These are phyloP conservation scores for Solioccasus polychromus DNA, from an alignment of 768 basidiomycete genomes.

Conservation along the genomic window DNA sequence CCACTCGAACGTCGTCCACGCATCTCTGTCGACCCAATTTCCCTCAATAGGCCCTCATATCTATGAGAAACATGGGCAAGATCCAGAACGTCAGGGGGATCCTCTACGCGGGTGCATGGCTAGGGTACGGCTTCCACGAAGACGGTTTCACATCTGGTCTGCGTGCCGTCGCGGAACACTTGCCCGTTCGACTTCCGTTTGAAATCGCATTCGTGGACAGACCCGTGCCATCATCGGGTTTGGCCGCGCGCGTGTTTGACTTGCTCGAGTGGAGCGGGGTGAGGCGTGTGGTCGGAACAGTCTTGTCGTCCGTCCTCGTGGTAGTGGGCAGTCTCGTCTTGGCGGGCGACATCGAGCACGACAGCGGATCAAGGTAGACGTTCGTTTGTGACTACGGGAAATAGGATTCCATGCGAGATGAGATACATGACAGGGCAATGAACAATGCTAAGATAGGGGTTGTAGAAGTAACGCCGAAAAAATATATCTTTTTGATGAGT, in stretches of 20 bases:
- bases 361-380: background rate
- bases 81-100: constrained; percentile 66
- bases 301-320: constrained; percentile 15
- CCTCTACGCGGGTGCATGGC: constrained; percentile 68
- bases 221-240: constrained; percentile 13
- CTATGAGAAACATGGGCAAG: constrained; percentile 48
- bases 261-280: constrained; percentile 36
- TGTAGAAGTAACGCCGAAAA: background rate
- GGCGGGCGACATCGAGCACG: background rate
- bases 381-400: constrained; percentile 6
- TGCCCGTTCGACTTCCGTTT: constrained; percentile 42
- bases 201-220: constrained; percentile 40
- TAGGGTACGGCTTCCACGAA: constrained; percentile 80
- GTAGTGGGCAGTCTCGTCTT: constrained; percentile 4
- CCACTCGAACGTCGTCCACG: too few relatives aligned
- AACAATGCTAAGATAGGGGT: background rate
- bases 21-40: too few relatives aligned
- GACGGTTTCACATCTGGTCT: constrained; percentile 62
- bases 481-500: constrained; percentile 3
- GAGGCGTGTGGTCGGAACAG: constrained; percentile 30
- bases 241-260: constrained; percentile 37
- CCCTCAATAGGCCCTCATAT: constrained; percentile 43
- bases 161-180: constrained; percentile 29
- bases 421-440: constrained; percentile 9
- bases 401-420: constrained; percentile 1